Percentiles rank a stretch among this genome's conserved stretches.
These are phyloP conservation scores for Talaromyces sp. DNA, from an alignment of 2,329 filamentous ascomycete genomes.

Conservation along the genomic window DNA sequence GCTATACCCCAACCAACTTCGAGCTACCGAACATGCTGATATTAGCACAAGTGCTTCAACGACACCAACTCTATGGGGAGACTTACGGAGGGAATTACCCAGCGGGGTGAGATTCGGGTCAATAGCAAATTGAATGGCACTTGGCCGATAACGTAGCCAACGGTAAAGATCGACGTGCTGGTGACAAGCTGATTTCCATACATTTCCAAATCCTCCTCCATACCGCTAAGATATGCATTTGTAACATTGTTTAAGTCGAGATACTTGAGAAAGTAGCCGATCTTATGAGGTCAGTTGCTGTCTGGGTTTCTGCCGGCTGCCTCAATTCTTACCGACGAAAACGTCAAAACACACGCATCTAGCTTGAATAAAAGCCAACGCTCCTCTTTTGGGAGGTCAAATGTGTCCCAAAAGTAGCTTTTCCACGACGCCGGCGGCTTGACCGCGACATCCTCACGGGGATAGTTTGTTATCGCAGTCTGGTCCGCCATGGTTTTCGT, in stretches of 20 bases:
- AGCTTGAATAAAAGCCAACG: conserved; percentile 31
- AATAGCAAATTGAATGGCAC: conserved; percentile 45
- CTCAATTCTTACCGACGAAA: conserved; percentile 25
- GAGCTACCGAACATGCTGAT: not conserved
- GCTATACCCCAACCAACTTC: conserved; percentile 29
- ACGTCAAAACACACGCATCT: conserved; percentile 28
- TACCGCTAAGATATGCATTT: conserved; percentile 41
- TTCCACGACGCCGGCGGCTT: conserved; percentile 2
- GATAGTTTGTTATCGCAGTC: not conserved
- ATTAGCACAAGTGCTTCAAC: not conserved
- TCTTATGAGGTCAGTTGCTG: not conserved
- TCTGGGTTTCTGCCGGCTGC: too few species aligned
- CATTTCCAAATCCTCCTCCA: conserved; percentile 37
- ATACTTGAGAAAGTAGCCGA: conserved; percentile 29
- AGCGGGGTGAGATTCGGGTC: conserved; percentile 43
- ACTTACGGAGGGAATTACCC: conserved; percentile 26
- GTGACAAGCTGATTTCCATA: conserved; percentile 36
- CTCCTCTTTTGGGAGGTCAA: conserved; percentile 23
- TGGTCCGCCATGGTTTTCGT: not conserved
- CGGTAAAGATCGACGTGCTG: conserved; percentile 41
- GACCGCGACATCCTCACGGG: not conserved
- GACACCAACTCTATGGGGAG: not conserved
- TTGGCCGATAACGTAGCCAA: conserved; percentile 48
- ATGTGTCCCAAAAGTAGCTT: conserved; percentile 25
- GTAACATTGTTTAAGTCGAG: conserved; percentile 43